Percentiles rank a stretch among this genome's conserved stretches.
Evolutionary conservation across 2,329 filamentous ascomycete species (phyloP).

Genomic region (Trichoderma asperellum): DNA sequence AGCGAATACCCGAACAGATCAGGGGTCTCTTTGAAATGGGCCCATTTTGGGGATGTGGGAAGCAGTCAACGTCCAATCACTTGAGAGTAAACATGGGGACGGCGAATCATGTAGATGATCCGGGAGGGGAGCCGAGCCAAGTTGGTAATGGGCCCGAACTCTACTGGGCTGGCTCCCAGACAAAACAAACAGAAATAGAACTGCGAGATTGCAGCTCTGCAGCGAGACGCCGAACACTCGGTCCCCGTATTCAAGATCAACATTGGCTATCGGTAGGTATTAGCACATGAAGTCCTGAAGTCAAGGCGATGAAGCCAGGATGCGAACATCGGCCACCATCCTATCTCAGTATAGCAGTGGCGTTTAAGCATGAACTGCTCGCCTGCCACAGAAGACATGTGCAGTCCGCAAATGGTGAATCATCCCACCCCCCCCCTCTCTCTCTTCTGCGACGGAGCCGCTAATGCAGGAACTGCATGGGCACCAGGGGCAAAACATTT

Average conservation of each 20-base stretch:
- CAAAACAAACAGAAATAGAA: conserved; percentile 16
- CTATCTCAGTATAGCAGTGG: not conserved
- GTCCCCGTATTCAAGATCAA: not conserved
- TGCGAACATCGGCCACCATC: not conserved
- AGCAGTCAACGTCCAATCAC: conserved; percentile 15
- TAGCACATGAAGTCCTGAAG: not conserved
- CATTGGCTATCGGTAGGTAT: not conserved
- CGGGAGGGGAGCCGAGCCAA: conserved; percentile 18
- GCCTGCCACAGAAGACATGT: conserved; percentile 4
- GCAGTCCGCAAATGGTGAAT: not conserved
- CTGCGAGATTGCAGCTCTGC: conserved; percentile 17
- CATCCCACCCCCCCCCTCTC: conserved; percentile 1
- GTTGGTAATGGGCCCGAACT: conserved; percentile 20
- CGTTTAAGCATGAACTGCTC: conserved; percentile 5
- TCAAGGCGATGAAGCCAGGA: not conserved
- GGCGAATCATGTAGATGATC: conserved; percentile 25
- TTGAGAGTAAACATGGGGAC: conserved; percentile 10
- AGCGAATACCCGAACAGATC: conserved; percentile 18
- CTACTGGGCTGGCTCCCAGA: conserved; percentile 7
- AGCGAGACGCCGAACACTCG: not conserved
- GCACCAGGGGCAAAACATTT: conserved; percentile 22
- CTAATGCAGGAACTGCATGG: conserved; percentile 35
- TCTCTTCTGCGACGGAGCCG: conserved; percentile 23
- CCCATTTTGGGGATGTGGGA: conserved; percentile 10
- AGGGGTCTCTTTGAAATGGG: conserved; percentile 19